These are phyloP conservation scores for Vitis cinerea DNA, from an alignment of 164 flowering plant genomes.

Conservation along the genomic window DNA sequence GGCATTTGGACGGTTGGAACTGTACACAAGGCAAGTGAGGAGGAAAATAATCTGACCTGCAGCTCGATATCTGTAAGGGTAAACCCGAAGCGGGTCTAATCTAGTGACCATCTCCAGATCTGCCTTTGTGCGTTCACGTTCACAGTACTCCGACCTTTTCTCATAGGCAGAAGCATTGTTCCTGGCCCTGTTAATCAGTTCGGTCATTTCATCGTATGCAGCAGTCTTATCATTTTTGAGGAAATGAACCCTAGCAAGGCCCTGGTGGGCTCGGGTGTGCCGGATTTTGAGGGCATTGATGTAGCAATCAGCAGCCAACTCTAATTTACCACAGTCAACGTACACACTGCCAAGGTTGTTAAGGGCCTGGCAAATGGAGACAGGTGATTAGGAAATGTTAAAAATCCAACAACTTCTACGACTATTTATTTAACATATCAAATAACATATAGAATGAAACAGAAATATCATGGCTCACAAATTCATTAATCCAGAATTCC, in stretches of 20 bases:
- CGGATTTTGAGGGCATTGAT: constrained; percentile 86
- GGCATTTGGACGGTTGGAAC: too few relatives aligned
- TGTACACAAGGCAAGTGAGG: background rate
- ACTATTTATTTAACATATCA: too few relatives aligned
- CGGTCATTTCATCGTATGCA: constrained; percentile 92
- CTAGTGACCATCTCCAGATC: constrained; percentile 91
- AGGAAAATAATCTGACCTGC: constrained; percentile 60
- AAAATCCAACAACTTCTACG: background rate
- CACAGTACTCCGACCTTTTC: constrained; percentile 97
- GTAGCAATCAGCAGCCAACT: constrained; percentile 93
- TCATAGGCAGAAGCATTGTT: constrained; percentile 98
- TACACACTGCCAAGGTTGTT: constrained; percentile 98
- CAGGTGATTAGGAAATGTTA: too few relatives aligned
- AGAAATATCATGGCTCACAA: background rate
- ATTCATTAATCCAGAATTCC: too few relatives aligned
- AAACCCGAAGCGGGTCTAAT: constrained; percentile 91
- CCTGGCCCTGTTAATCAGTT: constrained; percentile 82
- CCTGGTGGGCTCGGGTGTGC: constrained; percentile 98
- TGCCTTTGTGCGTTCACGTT: constrained; percentile 78
- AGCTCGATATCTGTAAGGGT: constrained; percentile 97
- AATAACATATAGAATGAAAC: background rate
- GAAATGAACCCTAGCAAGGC: constrained; percentile 92
- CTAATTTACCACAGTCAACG: constrained; percentile 78
- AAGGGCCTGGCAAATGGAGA: constrained; percentile 59
- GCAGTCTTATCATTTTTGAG: constrained; percentile 69